Evolutionary conservation across 2,329 filamentous ascomycete genomes (phyloP), one percentile per base, ranked within the genome.

Genomic region (Mycosphaerella arachidis): DNA sequence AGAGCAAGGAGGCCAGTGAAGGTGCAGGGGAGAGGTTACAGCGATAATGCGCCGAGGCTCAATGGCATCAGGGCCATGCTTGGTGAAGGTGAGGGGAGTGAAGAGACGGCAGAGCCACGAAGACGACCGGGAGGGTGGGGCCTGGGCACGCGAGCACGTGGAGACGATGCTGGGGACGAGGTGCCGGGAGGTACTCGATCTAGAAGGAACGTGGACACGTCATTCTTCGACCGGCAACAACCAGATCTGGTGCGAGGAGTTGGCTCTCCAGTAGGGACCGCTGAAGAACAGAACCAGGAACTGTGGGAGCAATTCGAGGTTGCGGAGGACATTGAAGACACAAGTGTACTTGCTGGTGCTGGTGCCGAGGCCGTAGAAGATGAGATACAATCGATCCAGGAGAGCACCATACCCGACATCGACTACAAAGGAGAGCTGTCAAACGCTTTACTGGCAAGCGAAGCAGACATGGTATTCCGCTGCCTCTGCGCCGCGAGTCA

Each of bases 401-500:
- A 63, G 24, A 53, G 59, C 48, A 29, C 59, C 24, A 50, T 70
- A 18, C 60, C 68, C 10, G 37, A 68, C 20, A 30, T 71, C 10
- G 63, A 70, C 56, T 70, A 71, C 61, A 59, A 56, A 37, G 48
- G 53, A 6, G 53, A 63, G 16, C 59, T 73, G 6, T 59, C 64
- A 3, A 18, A 37, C 6, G 69, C 71, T 40, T 33, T 73, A 24
- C 50, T 55, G 9, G 33, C 58, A 10, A 33, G 52, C 1, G 66
- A 71, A 13, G 52, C 63, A 8, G 68, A 73, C 53, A 37, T 67
- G 18, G 55, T 68, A 8, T 59, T 68, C 4, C 65, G 66, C 40
- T 71, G 70, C 52, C 54, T 74, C 13, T 61, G 64, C 31, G 62
- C 66, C 13, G 67, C 67, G 30, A 37, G 62, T n/a, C 56, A 58